Conservation (phyloP, 139 green algal genomes). For the Chlamydomonas eustigma region DNA sequence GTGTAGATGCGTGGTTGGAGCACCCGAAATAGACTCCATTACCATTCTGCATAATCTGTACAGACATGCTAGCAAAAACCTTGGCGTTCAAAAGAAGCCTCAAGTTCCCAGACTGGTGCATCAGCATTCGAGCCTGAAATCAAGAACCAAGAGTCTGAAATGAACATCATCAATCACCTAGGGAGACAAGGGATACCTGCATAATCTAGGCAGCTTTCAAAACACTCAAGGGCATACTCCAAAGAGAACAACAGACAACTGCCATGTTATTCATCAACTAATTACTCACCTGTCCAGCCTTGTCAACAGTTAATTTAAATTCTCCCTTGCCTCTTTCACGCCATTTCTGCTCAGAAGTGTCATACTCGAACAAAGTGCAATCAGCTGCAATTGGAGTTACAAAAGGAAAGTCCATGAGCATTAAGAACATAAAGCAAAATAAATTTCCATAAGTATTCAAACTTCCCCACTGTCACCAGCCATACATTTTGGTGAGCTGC, state of each 20-base stretch:
- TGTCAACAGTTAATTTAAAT: constrained; percentile 67
- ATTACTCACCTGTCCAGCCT: constrained; percentile 15
- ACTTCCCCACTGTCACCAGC: no score
- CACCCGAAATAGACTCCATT: constrained; percentile 75
- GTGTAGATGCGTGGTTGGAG: constrained; percentile 54
- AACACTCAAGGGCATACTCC: not conserved
- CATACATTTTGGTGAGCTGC: no score
- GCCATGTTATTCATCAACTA: not conserved
- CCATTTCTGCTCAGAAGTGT: constrained; percentile 60
- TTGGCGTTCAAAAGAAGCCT: constrained; percentile 88
- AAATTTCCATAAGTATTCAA: no score
- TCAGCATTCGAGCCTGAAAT: constrained; percentile 73
- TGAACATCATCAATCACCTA: not conserved
- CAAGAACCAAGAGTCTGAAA: not conserved
- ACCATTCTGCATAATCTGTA: constrained; percentile 75
- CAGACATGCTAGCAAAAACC: constrained; percentile 68
- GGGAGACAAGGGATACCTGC: not conserved
- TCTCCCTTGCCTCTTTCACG: constrained; percentile 82
- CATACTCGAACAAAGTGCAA: constrained; percentile 80
- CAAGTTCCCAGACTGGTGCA: constrained; percentile 80
- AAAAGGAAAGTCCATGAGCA: no score
- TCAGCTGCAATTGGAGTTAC: no score
- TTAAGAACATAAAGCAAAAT: no score
- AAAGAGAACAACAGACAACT: not conserved
- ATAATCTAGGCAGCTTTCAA: not conserved